Base-by-base conservation (phyloP, 192 early-diverging fungal genomes). In the Diversispora eburnea region DNA sequence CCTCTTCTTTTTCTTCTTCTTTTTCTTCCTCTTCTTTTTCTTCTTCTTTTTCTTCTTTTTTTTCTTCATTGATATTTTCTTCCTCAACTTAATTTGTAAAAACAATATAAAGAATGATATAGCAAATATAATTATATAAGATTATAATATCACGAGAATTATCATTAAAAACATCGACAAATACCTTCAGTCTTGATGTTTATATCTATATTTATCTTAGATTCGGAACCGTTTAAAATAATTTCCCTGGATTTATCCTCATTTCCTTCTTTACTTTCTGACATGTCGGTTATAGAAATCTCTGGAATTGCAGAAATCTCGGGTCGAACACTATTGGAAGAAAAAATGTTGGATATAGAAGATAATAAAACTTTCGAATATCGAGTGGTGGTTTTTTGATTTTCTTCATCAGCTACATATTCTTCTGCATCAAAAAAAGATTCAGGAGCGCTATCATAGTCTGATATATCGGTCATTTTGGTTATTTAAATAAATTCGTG, bases 371-470 rank as follows among this genome's bases (percentile, higher is more conserved):
- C 22, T 20, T 58, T 19, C 57, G 57, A 58, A 19, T 8, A 8
- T 58, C n/a, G 3, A 20, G 8, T 58, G 19, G 57, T 22, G 9
- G 57, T 58, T 5, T 5, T 19, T 8, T 13, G 10, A 19, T 4
- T 19, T 4, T 58, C 19, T 17, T 7, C 55, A 57, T 57, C n/a
- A 3, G 8, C 57, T 20, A 70, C 5, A 15, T 47, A 9, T 45
- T 70, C 69, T 46, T 70, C 54, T n/a, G 69, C 69, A 33, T 70
- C 69, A 10, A 57, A 52, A 58, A 70, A 70, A 42, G 10, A 42
- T 22, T 70, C 69, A 43, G 19, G 56, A 8, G 56, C 69, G 39
- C 69, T 70, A 10, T 58, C 55, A n/a, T 70, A 12, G 3, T 70
- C 55, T 4, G 63, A 65, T 22, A 33, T 33, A 33, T 33, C 25